These are phyloP conservation scores for Paramyrothecium sp. DNA, from an alignment of 2,329 filamentous ascomycete genomes.

Conservation along the genomic window DNA sequence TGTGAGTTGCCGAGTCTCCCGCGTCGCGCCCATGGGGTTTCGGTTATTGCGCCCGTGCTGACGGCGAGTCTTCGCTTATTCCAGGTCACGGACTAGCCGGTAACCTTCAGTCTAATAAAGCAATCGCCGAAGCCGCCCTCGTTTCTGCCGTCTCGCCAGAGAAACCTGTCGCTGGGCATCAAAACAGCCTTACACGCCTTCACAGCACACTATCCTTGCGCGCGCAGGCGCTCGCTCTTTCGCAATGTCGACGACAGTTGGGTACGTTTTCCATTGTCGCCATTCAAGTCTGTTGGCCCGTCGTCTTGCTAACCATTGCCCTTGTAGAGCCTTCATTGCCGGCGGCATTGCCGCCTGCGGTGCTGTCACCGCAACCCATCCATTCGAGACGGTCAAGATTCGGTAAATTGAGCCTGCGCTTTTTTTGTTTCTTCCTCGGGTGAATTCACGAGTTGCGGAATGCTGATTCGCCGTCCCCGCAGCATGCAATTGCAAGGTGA, in stretches of 20 bases:
- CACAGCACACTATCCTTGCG: neutral
- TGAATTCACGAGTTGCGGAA: neutral
- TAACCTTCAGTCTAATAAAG: neutral
- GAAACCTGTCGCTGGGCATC: neutral
- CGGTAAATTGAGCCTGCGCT: slow-evolving; percentile 55
- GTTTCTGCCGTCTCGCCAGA: neutral
- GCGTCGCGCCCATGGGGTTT: neutral
- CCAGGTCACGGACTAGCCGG: neutral
- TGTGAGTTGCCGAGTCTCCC: too few relatives aligned
- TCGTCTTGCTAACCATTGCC: slow-evolving; percentile 9
- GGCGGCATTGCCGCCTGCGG: slow-evolving; percentile 96
- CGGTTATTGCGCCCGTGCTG: neutral
- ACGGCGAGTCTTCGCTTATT: neutral
- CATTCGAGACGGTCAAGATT: slow-evolving; percentile 99
- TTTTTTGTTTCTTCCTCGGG: neutral
- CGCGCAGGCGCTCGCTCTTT: slow-evolving; percentile 3
- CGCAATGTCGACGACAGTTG: slow-evolving; percentile 33
- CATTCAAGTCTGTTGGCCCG: neutral
- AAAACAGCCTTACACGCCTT: neutral
- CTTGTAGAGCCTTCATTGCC: slow-evolving; percentile 78
- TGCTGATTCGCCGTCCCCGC: slow-evolving; percentile 11
- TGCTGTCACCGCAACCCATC: slow-evolving; percentile 95
- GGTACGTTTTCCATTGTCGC: slow-evolving; percentile 26
- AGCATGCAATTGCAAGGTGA: slow-evolving; percentile 97
- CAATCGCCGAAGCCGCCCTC: neutral